These are phyloP conservation scores for Nannochloris sp. DNA, from an alignment of 139 green algal species.

Conservation along the genomic window DNA sequence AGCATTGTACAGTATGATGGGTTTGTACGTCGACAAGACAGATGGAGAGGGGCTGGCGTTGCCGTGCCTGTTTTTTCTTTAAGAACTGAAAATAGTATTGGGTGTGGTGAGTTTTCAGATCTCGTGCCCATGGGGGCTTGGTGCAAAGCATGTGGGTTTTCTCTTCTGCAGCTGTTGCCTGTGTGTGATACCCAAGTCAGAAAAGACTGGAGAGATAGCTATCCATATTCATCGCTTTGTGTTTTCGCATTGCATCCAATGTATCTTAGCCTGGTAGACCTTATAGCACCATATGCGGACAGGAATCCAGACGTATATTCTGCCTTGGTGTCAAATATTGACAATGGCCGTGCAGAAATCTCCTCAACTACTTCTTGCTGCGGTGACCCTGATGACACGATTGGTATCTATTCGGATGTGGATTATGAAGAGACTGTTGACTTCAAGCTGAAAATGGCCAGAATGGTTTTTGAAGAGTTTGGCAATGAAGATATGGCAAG, in stretches of 20 bases:
- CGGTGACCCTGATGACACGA: neutral
- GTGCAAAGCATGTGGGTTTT: conserved; percentile 25
- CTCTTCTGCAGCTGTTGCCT: conserved; percentile 83
- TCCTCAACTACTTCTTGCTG: too few relatives aligned
- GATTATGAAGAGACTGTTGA: conserved; percentile 78
- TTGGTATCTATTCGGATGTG: conserved; percentile 36
- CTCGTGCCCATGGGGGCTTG: conserved; percentile 74
- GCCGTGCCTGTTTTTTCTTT: conserved; percentile 87
- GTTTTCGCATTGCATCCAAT: conserved; percentile 90
- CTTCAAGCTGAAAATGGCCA: conserved; percentile 63
- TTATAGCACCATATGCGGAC: neutral
- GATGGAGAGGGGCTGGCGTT: conserved; percentile 82
- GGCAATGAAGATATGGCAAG: conserved; percentile 25
- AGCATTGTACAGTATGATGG: conserved; percentile 58
- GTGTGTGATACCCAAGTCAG: conserved; percentile 93
- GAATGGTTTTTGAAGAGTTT: conserved; percentile 37
- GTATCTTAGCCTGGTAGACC: conserved; percentile 39
- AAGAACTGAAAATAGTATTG: conserved; percentile 57
- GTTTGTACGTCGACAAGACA: conserved; percentile 38
- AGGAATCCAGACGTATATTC: too few relatives aligned
- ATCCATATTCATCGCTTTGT: conserved; percentile 88
- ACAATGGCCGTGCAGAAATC: too few relatives aligned
- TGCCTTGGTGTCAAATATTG: too few relatives aligned
- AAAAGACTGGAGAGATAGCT: conserved; percentile 86
- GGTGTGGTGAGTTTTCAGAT: conserved; percentile 88